Evolutionary conservation across 2,329 filamentous ascomycete species (phyloP), one percentile per base, ranked within the genome.

Genomic region (Verticillium alfalfae): DNA sequence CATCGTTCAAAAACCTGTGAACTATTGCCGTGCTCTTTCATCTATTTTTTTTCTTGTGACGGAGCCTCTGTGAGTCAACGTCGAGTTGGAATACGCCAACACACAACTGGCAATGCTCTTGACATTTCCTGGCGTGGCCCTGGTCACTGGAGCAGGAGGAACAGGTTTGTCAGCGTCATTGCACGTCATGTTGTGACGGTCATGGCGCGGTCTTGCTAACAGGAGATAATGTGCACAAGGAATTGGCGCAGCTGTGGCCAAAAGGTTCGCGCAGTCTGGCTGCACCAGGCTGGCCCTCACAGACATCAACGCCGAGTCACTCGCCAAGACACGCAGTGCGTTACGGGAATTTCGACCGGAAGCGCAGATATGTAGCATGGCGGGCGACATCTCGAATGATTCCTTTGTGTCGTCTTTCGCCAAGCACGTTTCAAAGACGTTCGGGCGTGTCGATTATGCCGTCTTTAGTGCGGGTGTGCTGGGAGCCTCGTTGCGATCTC

Each of bases 391-490:
- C 22, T 73, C 82, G 0, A 75, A 81, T 31, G 78, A 81, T 55
- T 59, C 59, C 0, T 84, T 81, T 63, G 75, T 79, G 31, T 69
- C 74, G 3, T 67, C 67, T 0, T 75, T 82, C 18, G 70, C 71
- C 26, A 68, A 65, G 39, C 70, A 73, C 1, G 68, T 74, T 0
- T 68, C 69, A 5, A 64, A 66, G 0, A 64, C 62, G 1, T 82
- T 83, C 62, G 70, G 70, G 0, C 78, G 83, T 8, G 68, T 87
- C 4, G 84, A 87, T 66, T 87, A 86, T 67, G 78, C 78, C 0
- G 80, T 86, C 7, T 83, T 82, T 61, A 85, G 83, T 59, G 84
- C 84, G 0, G 84, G 84, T 0, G 76, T 86, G 4, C 67, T 82
- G 3, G 78, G 79, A 5, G 69, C 72, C 5, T 69, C 73, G 8